Evolutionary conservation across 1,284 basidiomycete genomes (phyloP), one percentile per base, ranked within the genome.

Genomic region (Blastosporella zonata): DNA sequence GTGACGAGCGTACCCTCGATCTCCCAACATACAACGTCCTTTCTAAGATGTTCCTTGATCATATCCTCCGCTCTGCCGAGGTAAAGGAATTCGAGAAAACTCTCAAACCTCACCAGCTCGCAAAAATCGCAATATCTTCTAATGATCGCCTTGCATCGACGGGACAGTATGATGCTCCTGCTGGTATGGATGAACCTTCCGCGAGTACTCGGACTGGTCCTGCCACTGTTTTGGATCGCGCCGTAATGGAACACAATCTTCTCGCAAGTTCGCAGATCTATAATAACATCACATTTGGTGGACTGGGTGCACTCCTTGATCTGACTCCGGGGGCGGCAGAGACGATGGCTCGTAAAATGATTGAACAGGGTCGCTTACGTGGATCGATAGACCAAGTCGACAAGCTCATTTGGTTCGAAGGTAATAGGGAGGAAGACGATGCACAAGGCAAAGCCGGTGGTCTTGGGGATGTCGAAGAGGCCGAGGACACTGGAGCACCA

Each of bases 171-270:
- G 79, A 84, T 35, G 80, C 74, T 27, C 54, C 60, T 15, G 60
- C 61, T 18, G 64, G 67, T 52, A 73, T 72, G 45, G 64, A 63
- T 15, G 79, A 80, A 41, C 70, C 79, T 5, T 74, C 71, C 38
- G 76, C 73, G 45, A 88, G 87, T 70, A 91, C 78, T 52, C 79
- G 89, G 47, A 90, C 82, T 28, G 90, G 90, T 0, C 94, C 96
- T 1, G 87, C 90, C 5, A 98, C 93, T 7, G 94, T 99, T n/a
- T 79, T 99, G 25, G 96, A 98, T 66, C 82, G 94, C 43, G 97
- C 97, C 1, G 91, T 99, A 40, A 91, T 98, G 82, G 96, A 99
- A 65, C 97, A 99, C 71, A 99, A 99, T 65, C 75, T 99, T 13
- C 81, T 97, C 51, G 93, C 95, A 8, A 93, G 93, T 61, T 96